Evolutionary conservation across 164 flowering plant genomes (phyloP).

Genomic region (Saururus chinensis): DNA sequence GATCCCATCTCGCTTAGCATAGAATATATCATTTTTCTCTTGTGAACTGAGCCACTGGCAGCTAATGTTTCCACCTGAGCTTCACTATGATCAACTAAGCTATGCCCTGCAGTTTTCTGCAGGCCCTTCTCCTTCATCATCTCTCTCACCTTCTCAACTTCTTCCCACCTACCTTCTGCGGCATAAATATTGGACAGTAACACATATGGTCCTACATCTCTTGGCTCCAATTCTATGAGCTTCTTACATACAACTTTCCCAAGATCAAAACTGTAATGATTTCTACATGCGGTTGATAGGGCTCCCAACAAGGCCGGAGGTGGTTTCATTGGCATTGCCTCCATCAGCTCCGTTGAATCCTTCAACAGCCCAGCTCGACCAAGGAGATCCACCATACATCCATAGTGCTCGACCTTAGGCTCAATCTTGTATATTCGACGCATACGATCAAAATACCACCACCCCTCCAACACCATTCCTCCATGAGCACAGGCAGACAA

Average conservation of each 20-base stretch:
- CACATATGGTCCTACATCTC: constrained; percentile 46
- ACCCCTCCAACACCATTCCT: constrained; percentile 61
- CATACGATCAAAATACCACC: constrained; percentile 57
- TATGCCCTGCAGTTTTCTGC: constrained; percentile 25
- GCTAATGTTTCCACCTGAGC: neutral
- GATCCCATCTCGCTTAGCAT: constrained; percentile 46
- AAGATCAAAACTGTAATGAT: constrained; percentile 29
- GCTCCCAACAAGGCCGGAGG: constrained; percentile 46
- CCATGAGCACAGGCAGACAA: constrained; percentile 55
- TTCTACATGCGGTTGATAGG: constrained; percentile 37
- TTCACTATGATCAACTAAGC: constrained; percentile 20
- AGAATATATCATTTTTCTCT: constrained; percentile 36
- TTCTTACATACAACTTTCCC: constrained; percentile 41
- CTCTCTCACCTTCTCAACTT: constrained; percentile 47
- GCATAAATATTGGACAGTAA: constrained; percentile 54
- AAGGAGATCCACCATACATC: constrained; percentile 65
- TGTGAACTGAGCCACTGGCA: constrained; percentile 20
- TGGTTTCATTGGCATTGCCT: constrained; percentile 28
- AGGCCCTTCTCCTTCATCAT: constrained; percentile 33
- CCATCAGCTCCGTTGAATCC: constrained; percentile 36
- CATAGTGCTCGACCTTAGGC: constrained; percentile 54
- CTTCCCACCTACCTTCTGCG: constrained; percentile 47
- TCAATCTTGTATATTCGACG: constrained; percentile 35
- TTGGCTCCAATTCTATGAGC: constrained; percentile 33
- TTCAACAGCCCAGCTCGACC: constrained; percentile 38